Evolutionary conservation across 2,329 filamentous ascomycete genomes (phyloP), one percentile per base, ranked within the genome.

Genomic region (Parastagonospora avenae): DNA sequence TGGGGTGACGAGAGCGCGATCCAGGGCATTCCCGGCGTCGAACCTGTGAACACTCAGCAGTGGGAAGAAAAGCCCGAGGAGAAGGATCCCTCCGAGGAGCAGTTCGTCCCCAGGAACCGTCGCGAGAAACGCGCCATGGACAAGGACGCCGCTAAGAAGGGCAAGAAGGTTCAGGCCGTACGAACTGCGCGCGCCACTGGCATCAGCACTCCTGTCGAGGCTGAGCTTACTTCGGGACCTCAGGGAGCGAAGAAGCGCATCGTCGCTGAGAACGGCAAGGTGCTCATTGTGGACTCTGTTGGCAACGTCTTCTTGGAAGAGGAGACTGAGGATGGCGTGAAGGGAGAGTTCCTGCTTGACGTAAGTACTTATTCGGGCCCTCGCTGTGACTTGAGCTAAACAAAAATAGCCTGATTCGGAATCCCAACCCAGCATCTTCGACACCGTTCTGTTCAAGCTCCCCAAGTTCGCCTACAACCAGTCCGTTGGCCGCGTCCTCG

Each of bases 271-370:
- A 99, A 99, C 66, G 94, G 94, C 61, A 99, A 97, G 79, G 82
- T 96, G 1, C 80, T 99, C 32, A 88, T 99, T 48, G 94, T 99
- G 4, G 93, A 99, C 75, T 91, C 90, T 0, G 80, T 88, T 8
- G 94, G 94, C 27, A 92, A 97, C 64, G 94, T 99, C 10, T 99
- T 91, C 70, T 80, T 99, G n/a, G 92, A 97, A 75, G 90, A 96
- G 69, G 84, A 91, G 64, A 91, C 91, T 44, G 92, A 92, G 61
- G 91, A 97, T 19, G 94, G 94, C 46, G 85, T 90, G 48, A 83
- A 85, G 29, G 84, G 89, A 61, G 91, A 97, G 71, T 96, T 88
- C 70, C 78, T 97, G 57, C 85, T 99, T 53, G 93, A 99, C 72
- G 86, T 97, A 77, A 81, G 89, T 83, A 44, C 8, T 19, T 12